Conservation (phyloP, 2,329 filamentous ascomycete species). For the Ilyonectria destructans region DNA sequence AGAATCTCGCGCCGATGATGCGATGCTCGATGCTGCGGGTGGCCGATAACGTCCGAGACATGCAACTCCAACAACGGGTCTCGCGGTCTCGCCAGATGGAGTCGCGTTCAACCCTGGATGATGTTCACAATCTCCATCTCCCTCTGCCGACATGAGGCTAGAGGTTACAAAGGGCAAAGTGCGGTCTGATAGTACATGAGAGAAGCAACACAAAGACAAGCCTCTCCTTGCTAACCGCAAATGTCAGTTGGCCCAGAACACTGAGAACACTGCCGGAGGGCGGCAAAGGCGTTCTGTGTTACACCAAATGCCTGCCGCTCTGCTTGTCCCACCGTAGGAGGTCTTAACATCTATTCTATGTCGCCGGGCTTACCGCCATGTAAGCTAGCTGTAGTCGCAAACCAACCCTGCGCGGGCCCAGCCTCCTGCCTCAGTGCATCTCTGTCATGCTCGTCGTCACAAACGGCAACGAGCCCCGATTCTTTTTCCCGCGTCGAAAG, state of each 20-base stretch:
- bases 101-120: conserved; percentile 4
- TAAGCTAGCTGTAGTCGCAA: background rate
- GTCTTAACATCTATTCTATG: background rate
- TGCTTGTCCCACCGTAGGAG: conserved; percentile 14
- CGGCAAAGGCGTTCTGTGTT: conserved; percentile 21
- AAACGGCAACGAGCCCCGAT: conserved; percentile 22
- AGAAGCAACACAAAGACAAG: background rate
- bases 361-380: conserved; percentile 15
- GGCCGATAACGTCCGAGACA: conserved; percentile 20
- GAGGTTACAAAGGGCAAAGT: background rate
- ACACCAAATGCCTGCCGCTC: conserved; percentile 3
- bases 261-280: background rate
- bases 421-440: conserved; percentile 9
- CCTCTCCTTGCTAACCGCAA: background rate
- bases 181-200: background rate
- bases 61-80: background rate
- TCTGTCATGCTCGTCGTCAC: conserved; percentile 21
- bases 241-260: background rate
- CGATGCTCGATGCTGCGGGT: conserved; percentile 23
- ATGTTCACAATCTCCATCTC: background rate
- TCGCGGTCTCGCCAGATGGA: conserved; percentile 12
- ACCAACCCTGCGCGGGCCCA: conserved; percentile 1
- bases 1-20: conserved; percentile 12
- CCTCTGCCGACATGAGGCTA: background rate
- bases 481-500: background rate